phyloP scores from a whole-genome alignment of 1,284 basidiomycete genomes.

The Fomitopsis palustris region DNA sequence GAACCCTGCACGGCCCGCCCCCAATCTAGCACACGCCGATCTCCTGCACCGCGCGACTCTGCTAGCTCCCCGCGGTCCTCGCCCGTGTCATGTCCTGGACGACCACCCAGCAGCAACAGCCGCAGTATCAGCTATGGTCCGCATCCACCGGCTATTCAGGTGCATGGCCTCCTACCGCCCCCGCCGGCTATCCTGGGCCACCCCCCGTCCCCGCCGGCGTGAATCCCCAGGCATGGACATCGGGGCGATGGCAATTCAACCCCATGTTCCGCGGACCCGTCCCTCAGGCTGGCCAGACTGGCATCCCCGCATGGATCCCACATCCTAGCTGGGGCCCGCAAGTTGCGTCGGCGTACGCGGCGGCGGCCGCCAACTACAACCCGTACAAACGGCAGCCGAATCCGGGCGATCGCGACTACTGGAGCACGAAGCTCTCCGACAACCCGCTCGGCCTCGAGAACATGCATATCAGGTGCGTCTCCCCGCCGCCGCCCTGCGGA shows the following conservation, averaged over 20 bases:
- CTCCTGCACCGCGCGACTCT: not conserved
- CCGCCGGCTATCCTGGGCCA: constrained; percentile 21
- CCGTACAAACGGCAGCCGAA: constrained; percentile 60
- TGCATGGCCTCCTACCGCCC: constrained; percentile 20
- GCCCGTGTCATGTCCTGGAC: constrained; percentile 11
- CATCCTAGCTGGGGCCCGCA: constrained; percentile 27
- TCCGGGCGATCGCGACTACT: constrained; percentile 58
- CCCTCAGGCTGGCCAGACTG: constrained; percentile 3
- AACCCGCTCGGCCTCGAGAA: constrained; percentile 64
- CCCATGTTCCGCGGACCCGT: constrained; percentile 20
- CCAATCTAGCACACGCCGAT: constrained; percentile 6
- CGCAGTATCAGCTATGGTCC: constrained; percentile 7
- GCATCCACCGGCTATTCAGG: constrained; percentile 16
- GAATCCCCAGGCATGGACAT: constrained; percentile 23
- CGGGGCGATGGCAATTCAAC: constrained; percentile 28
- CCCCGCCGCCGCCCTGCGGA: not conserved
- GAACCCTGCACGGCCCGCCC: not conserved
- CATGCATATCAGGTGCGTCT: constrained; percentile 62
- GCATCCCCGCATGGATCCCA: constrained; percentile 23
- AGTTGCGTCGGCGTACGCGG: constrained; percentile 14
- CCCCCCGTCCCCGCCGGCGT: constrained; percentile 27
- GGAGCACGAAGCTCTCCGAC: constrained; percentile 47
- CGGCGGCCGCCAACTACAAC: constrained; percentile 37
- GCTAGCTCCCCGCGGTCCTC: constrained; percentile 5
- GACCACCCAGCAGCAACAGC: not conserved